phyloP scores from a whole-genome alignment of 106 monocot genomes.

The Agapanthus africanus region DNA sequence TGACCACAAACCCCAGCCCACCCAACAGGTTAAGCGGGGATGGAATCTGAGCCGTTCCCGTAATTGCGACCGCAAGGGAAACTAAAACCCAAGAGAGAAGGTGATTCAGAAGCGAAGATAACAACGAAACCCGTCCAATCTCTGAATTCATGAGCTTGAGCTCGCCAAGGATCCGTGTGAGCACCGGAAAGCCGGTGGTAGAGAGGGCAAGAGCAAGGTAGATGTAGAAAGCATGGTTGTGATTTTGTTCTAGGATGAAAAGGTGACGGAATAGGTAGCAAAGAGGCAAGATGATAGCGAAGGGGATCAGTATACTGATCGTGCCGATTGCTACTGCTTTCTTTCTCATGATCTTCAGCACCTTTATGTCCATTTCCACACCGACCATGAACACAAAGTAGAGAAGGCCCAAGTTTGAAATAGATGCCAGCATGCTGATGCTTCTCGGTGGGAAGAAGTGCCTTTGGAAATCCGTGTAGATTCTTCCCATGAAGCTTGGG shows the following conservation, averaged over 20 bases:
- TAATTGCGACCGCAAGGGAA: not conserved
- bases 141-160: constrained; percentile 56
- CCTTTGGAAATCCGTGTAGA: constrained; percentile 8
- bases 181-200: constrained; percentile 32
- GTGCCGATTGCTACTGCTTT: constrained; percentile 30
- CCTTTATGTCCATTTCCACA: constrained; percentile 40
- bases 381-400: constrained; percentile 47
- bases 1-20: not conserved
- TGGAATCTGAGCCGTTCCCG: not conserved
- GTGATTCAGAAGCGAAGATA: constrained; percentile 23
- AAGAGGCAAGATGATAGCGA: constrained; percentile 2
- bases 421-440: constrained; percentile 19
- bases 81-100: constrained; percentile 27
- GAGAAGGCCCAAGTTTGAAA: constrained; percentile 31
- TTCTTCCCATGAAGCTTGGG: constrained; percentile 29
- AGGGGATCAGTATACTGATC: constrained; percentile 16
- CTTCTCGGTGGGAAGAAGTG: constrained; percentile 27
- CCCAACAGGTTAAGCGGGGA: not conserved
- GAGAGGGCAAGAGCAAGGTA: constrained; percentile 22
- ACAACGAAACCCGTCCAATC: constrained; percentile 48
- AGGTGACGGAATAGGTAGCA: not conserved
- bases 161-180: constrained; percentile 33
- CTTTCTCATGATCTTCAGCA: constrained; percentile 22
- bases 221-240: constrained; percentile 9
- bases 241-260: not conserved